These are phyloP conservation scores for Chaetomium strumarium DNA, from an alignment of 2,329 filamentous ascomycete species.

Conservation along the genomic window DNA sequence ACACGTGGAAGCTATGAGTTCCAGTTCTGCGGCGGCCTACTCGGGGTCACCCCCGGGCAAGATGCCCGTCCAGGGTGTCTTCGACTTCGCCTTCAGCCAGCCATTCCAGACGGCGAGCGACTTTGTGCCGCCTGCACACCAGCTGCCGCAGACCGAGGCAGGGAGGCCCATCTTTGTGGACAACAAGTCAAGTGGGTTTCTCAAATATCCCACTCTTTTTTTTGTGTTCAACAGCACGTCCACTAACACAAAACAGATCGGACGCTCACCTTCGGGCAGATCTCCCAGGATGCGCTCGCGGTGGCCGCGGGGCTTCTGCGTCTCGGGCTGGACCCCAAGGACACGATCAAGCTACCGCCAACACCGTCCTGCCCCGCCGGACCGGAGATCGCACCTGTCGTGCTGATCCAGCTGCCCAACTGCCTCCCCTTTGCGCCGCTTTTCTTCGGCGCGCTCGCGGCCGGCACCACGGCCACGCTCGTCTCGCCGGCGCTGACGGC, in stretches of 20 bases:
- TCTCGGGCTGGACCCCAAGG: conserved; percentile 33
- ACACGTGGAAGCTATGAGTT: neutral
- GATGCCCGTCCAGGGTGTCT: conserved; percentile 29
- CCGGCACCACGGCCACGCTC: conserved; percentile 37
- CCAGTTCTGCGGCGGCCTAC: conserved; percentile 17
- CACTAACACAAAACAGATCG: conserved; percentile 28
- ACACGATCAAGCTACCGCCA: conserved; percentile 32
- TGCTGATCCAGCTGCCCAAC: conserved; percentile 39
- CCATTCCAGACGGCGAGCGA: conserved; percentile 32
- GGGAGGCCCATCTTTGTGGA: conserved; percentile 36
- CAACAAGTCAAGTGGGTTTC: conserved; percentile 33
- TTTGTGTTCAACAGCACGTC: neutral
- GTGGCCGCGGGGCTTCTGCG: conserved; percentile 32
- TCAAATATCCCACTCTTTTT: no score
- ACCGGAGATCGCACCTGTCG: conserved; percentile 37
- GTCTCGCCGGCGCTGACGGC: conserved; percentile 36
- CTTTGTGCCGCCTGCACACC: conserved; percentile 27
- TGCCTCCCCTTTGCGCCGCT: conserved; percentile 35
- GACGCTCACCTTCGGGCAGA: conserved; percentile 31
- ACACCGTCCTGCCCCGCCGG: conserved; percentile 33
- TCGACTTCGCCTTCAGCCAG: conserved; percentile 34
- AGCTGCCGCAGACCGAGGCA: conserved; percentile 30
- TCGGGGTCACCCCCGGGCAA: conserved; percentile 21
- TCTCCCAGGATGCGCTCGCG: conserved; percentile 32
- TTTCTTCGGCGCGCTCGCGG: conserved; percentile 34